These are phyloP conservation scores for Populus tremula DNA, from an alignment of 345 rosid genomes.

Conservation along the genomic window DNA sequence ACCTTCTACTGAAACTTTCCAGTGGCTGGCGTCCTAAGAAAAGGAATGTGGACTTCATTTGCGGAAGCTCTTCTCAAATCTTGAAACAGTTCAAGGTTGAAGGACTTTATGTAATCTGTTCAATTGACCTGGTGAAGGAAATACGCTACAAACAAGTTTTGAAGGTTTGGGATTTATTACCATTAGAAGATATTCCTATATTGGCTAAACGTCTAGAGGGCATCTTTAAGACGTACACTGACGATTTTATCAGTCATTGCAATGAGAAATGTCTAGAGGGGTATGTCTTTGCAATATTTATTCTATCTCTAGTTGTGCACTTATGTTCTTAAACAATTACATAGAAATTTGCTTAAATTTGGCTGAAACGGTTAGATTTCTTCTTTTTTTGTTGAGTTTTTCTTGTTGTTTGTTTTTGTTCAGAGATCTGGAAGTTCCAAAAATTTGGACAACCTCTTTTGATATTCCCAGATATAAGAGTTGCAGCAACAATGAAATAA, in stretches of 20 bases:
- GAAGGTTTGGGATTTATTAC: conserved; percentile 57
- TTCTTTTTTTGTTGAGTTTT: background rate
- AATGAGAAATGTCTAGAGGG: conserved; percentile 46
- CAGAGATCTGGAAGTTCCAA: conserved; percentile 52
- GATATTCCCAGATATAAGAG: conserved; percentile 27
- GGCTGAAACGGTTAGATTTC: background rate
- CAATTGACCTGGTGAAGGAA: conserved; percentile 40
- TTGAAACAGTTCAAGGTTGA: conserved; percentile 47
- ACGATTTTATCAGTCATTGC: conserved; percentile 44
- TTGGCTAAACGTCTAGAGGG: conserved; percentile 43
- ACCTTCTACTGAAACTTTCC: conserved; percentile 35
- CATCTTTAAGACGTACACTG: conserved; percentile 33
- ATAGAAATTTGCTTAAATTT: background rate
- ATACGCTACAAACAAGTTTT: conserved; percentile 36
- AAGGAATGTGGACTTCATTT: conserved; percentile 27
- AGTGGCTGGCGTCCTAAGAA: conserved; percentile 55
- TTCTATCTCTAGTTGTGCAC: background rate
- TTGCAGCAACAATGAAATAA: conserved; percentile 15
- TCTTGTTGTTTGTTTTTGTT: background rate
- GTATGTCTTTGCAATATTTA: conserved; percentile 25
- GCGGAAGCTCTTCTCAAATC: conserved; percentile 33
- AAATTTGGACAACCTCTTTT: conserved; percentile 31
- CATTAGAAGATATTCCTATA: conserved; percentile 34
- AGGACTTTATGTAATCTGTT: conserved; percentile 34
- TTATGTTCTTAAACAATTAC: background rate